These are phyloP conservation scores for Colletotrichum noveboracense DNA, from an alignment of 2,329 filamentous ascomycete species.

Conservation along the genomic window DNA sequence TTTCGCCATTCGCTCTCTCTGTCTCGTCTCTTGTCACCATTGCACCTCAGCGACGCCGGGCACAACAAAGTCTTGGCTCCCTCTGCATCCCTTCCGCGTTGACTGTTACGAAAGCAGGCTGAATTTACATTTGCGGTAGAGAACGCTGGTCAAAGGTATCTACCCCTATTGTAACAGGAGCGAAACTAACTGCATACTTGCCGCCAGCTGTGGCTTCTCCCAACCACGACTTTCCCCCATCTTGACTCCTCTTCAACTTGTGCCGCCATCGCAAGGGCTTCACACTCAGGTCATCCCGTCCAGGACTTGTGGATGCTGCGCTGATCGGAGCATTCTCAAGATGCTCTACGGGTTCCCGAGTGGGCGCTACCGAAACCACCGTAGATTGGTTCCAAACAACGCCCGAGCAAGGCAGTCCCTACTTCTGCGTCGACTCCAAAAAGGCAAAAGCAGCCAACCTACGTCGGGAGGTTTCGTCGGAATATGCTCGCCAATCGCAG, in stretches of 20 bases:
- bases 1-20: conserved; percentile 10
- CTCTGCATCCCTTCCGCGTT: background rate
- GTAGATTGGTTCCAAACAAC: background rate
- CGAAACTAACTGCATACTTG: background rate
- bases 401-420: background rate
- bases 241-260: background rate
- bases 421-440: background rate
- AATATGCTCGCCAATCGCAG: background rate
- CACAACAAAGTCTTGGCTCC: background rate
- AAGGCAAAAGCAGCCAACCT: background rate
- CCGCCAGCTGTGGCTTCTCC: background rate
- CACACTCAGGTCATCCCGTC: background rate
- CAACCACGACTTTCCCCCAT: background rate
- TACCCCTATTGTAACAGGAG: background rate
- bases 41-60: background rate
- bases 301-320: background rate
- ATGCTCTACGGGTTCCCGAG: background rate
- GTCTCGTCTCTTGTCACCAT: background rate
- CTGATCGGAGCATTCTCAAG: background rate
- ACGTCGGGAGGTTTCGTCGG: background rate
- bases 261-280: background rate
- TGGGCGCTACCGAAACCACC: background rate
- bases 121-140: background rate
- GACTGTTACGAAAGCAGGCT: background rate
- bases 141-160: background rate